phyloP scores from a whole-genome alignment of 495 filamentous ascomycete genomes.

The Penicillium salamii region DNA sequence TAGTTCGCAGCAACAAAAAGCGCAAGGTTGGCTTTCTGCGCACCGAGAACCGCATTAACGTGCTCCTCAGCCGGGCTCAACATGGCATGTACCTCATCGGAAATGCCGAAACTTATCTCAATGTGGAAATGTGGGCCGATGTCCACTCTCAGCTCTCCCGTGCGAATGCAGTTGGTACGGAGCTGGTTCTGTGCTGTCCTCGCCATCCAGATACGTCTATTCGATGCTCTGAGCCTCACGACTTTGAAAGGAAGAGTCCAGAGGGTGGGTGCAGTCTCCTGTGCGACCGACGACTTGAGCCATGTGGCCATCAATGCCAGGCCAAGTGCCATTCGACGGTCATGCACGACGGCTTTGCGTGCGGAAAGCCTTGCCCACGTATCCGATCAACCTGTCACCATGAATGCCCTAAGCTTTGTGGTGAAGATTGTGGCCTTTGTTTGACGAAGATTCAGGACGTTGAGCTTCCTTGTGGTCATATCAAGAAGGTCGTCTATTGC shows the following conservation, averaged over 20 bases:
- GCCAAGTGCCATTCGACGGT: conserved; percentile 10
- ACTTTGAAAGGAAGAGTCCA: conserved; percentile 46
- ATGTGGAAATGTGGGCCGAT: conserved; percentile 64
- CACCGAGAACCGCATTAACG: conserved; percentile 74
- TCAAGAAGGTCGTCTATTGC: not conserved
- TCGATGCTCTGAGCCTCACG: conserved; percentile 50
- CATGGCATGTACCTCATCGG: conserved; percentile 82
- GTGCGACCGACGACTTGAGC: conserved; percentile 11
- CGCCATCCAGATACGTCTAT: conserved; percentile 59
- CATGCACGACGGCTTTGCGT: conserved; percentile 9
- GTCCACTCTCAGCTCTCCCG: conserved; percentile 52
- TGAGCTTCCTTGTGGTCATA: conserved; percentile 8
- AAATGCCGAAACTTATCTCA: conserved; percentile 52
- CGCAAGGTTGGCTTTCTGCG: conserved; percentile 65
- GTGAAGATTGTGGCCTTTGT: conserved; percentile 7
- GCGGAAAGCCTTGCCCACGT: conserved; percentile 11
- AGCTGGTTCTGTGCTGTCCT: conserved; percentile 59
- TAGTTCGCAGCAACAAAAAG: conserved; percentile 67
- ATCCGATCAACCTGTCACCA: conserved; percentile 6
- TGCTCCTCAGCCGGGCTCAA: conserved; percentile 64
- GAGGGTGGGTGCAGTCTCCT: conserved; percentile 10
- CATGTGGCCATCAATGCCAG: conserved; percentile 14
- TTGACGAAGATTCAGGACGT: conserved; percentile 3
- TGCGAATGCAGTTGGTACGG: conserved; percentile 49
- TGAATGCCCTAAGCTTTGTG: conserved; percentile 9